These are phyloP conservation scores for Phytophthora pini DNA, from an alignment of 352 stramenopile species.

Conservation along the genomic window DNA sequence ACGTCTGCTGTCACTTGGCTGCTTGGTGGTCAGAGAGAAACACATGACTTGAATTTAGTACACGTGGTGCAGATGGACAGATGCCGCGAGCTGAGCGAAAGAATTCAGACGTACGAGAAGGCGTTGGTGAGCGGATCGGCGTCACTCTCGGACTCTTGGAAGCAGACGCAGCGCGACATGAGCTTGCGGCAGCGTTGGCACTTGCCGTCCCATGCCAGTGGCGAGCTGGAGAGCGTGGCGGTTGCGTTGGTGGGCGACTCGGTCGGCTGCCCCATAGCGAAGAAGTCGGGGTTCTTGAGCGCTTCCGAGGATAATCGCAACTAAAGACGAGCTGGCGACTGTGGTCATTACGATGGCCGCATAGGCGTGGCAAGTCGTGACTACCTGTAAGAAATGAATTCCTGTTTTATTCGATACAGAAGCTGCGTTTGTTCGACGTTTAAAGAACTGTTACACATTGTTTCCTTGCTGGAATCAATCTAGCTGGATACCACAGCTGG, in stretches of 20 bases:
- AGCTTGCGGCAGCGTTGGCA: constrained; percentile 45
- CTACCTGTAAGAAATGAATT: neutral
- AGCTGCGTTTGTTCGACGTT: neutral
- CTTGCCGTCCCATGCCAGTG: constrained; percentile 49
- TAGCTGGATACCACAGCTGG: neutral
- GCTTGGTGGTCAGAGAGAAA: constrained; percentile 3
- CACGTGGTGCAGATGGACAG: constrained; percentile 1
- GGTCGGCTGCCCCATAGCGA: constrained; percentile 25
- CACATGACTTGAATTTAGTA: constrained; percentile 10
- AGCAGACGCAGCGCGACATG: constrained; percentile 54
- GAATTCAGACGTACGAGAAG: constrained; percentile 30
- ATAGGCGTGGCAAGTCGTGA: constrained; percentile 17
- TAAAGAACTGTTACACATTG: too few relatives aligned
- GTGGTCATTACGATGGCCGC: constrained; percentile 3
- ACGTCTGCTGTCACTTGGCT: constrained; percentile 23
- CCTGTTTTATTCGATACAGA: constrained; percentile 4
- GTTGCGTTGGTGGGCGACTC: neutral
- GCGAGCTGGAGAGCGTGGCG: constrained; percentile 19
- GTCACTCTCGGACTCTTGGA: constrained; percentile 34
- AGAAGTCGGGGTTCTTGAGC: neutral
- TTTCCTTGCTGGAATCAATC: too few relatives aligned
- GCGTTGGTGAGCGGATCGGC: constrained; percentile 8
- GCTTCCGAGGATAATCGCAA: constrained; percentile 21
- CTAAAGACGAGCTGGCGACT: constrained; percentile 18
- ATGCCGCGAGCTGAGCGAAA: constrained; percentile 2